Evolutionary conservation across 805 yeast species (phyloP).

Genomic region (Myxozyma neotropica): DNA sequence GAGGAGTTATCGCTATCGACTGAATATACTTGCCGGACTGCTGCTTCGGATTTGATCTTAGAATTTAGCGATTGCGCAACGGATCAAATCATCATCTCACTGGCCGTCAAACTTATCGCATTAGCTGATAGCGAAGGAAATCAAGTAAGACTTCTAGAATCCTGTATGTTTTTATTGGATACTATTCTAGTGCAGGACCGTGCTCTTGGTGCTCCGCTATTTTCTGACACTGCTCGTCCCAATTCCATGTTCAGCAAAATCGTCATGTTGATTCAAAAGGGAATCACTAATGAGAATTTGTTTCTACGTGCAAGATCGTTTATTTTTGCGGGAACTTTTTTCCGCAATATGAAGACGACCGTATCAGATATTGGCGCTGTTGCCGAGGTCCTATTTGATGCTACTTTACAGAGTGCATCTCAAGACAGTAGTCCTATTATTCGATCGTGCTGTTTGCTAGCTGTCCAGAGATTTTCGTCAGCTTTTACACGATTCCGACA

Average conservation of each 20-base stretch:
- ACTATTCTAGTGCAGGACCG: constrained; percentile 27
- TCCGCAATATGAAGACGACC: constrained; percentile 13
- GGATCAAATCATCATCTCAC: constrained; percentile 7
- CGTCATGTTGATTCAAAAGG: background rate
- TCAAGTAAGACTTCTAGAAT: constrained; percentile 9
- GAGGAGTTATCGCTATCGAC: constrained; percentile 71
- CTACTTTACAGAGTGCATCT: constrained; percentile 19
- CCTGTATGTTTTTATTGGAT: constrained; percentile 22
- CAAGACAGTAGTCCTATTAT: constrained; percentile 28
- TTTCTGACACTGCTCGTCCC: background rate
- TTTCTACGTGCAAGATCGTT: constrained; percentile 32
- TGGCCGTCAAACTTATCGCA: background rate
- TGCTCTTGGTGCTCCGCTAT: constrained; percentile 12
- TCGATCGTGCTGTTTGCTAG: constrained; percentile 29
- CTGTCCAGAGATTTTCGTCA: constrained; percentile 23
- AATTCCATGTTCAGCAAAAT: background rate
- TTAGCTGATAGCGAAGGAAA: background rate
- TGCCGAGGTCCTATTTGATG: constrained; percentile 16
- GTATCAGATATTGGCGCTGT: background rate
- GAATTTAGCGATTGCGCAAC: constrained; percentile 8
- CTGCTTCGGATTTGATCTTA: constrained; percentile 53
- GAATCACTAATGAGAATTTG: constrained; percentile 1
- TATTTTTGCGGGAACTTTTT: constrained; percentile 29
- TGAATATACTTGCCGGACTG: constrained; percentile 59
- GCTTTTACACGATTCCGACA: constrained; percentile 31